phyloP scores from a whole-genome alignment of 345 rosid species.

The Bruguiera gymnorhiza region DNA sequence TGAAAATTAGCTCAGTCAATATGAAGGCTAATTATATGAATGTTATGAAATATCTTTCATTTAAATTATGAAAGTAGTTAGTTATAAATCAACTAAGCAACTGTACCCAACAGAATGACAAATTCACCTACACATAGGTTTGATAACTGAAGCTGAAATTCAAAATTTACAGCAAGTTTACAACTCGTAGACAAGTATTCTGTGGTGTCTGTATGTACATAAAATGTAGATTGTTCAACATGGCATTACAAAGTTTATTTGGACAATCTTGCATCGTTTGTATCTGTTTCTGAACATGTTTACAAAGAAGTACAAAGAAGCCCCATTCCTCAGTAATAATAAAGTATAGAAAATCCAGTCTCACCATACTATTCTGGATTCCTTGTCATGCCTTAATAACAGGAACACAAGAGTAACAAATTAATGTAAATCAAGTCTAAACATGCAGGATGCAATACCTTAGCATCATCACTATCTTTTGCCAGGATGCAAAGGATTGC shows the following conservation, averaged over 20 bases:
- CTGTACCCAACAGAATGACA: not conserved
- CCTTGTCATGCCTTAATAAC: not conserved
- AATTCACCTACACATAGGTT: not conserved
- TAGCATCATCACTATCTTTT: slow-evolving; percentile 52
- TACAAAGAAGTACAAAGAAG: too few relatives aligned
- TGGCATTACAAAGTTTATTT: not conserved
- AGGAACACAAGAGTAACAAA: not conserved
- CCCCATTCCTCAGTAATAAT: not conserved
- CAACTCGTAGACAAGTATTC: not conserved
- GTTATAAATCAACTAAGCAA: slow-evolving; percentile 1
- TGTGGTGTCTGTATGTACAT: too few relatives aligned
- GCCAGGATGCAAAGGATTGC: slow-evolving; percentile 45
- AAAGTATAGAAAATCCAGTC: not conserved
- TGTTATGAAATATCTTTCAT: not conserved
- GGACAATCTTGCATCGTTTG: not conserved
- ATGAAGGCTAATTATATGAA: not conserved
- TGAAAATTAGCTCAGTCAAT: slow-evolving; percentile 1
- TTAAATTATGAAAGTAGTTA: not conserved
- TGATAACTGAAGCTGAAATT: not conserved
- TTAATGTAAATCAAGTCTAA: not conserved
- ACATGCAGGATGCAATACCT: slow-evolving; percentile 35
- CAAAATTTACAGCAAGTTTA: not conserved
- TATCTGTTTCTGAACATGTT: not conserved
- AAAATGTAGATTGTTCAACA: not conserved
- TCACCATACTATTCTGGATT: slow-evolving; percentile 6